Conservation (phyloP, 2,329 filamentous ascomycete species). For the Talaromyces atroroseus region DNA sequence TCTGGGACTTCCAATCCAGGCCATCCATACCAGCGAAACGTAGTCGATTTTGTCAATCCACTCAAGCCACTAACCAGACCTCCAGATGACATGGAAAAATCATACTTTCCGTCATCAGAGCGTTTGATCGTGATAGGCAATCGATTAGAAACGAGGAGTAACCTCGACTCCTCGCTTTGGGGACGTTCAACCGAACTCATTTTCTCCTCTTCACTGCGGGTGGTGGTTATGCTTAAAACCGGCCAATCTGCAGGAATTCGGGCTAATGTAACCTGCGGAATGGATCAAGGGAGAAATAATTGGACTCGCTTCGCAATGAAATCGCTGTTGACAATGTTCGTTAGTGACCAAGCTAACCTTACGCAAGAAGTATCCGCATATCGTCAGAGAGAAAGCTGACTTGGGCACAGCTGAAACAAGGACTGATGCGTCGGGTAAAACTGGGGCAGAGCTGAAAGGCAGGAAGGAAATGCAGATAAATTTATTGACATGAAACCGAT, state of each 20-base stretch:
- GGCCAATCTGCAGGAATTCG: not conserved
- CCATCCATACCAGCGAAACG: conserved; percentile 99
- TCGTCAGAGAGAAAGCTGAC: not conserved
- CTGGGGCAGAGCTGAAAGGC: conserved; percentile 1
- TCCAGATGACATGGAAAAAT: conserved; percentile 94
- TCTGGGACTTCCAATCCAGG: conserved; percentile 88
- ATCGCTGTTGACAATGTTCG: not conserved
- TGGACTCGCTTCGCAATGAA: not conserved
- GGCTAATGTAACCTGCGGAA: not conserved
- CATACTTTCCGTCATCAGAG: conserved; percentile 83
- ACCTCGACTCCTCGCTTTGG: conserved; percentile 38
- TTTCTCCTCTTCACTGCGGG: too few relatives aligned
- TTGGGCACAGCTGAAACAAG: conserved; percentile 7
- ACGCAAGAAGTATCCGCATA: not conserved
- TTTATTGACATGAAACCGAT: not conserved
- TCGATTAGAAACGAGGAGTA: conserved; percentile 89
- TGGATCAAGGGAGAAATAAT: not conserved
- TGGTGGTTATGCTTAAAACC: not conserved
- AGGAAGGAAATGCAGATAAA: not conserved
- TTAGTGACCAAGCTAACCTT: not conserved
- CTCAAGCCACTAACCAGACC: conserved; percentile 91
- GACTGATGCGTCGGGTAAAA: conserved; percentile 10
- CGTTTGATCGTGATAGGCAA: conserved; percentile 96
- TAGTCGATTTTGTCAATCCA: conserved; percentile 84
- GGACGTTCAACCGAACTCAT: conserved; percentile 20